Percentiles rank a stretch among this genome's conserved stretches.
phyloP scores from a whole-genome alignment of 1,139 yeast genomes.

The Sporopachydermia cereana region DNA sequence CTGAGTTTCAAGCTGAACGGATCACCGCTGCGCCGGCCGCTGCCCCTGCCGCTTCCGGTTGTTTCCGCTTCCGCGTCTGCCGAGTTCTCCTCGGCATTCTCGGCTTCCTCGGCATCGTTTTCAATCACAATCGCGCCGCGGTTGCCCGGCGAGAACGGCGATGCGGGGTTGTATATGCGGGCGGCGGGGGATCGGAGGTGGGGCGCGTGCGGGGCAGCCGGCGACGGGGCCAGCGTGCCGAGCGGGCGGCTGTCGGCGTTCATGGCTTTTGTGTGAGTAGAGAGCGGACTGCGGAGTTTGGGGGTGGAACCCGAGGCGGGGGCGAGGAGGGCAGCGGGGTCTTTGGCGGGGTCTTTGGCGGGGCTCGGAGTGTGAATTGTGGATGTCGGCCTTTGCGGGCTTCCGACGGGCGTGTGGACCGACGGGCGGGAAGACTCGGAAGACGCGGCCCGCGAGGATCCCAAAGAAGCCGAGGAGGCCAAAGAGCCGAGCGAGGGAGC shows the following conservation, averaged over 20 bases:
- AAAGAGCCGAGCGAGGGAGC: neutral
- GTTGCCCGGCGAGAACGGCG: conserved; percentile 4
- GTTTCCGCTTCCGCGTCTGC: neutral
- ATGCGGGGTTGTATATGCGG: neutral
- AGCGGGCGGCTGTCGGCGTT: neutral
- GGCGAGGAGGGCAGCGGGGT: too few relatives aligned
- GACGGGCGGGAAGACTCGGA: conserved; percentile 8
- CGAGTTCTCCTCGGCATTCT: too few relatives aligned
- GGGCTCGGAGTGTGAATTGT: neutral
- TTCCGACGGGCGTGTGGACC: conserved; percentile 10
- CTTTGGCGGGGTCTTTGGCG: too few relatives aligned
- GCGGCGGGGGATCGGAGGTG: neutral
- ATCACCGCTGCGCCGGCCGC: too few relatives aligned
- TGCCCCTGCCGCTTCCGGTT: neutral
- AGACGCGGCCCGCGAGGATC: conserved; percentile 4
- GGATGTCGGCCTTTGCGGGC: conserved; percentile 2
- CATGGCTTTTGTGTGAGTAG: neutral
- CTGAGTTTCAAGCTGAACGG: too few relatives aligned
- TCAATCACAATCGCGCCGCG: neutral
- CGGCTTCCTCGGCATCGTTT: neutral
- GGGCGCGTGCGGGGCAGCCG: neutral
- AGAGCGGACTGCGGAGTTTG: neutral
- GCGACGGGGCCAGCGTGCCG: neutral
- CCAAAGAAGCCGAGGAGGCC: neutral
- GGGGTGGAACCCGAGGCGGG: too few relatives aligned